Evolutionary conservation across 139 green algal species (phyloP), one percentile per base, ranked within the genome.

Genomic region (Coccomyxa sp.): DNA sequence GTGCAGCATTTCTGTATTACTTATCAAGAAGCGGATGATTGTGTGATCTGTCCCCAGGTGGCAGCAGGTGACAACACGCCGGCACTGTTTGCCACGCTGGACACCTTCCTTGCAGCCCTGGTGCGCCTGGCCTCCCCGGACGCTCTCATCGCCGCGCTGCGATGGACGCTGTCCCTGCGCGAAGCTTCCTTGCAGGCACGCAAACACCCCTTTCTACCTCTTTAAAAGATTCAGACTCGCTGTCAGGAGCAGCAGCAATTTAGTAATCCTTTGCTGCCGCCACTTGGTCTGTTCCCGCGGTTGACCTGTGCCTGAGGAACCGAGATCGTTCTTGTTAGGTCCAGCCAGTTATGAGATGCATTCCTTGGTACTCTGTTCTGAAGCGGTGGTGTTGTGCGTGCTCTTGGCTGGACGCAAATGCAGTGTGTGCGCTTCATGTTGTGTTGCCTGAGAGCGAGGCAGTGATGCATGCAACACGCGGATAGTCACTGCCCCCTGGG

Each of bases 141-240:
- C 0, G 79, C 80, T 13, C 81, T 86, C 45, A 28, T 83, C 4
- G 38, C 84, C 3, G 60, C 68, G 13, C n/a, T 79, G 13, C 80
- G 80, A 0, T 74, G 90, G 77, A 38, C 77, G 51, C 57, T 81
- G 18, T 60, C 85, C 12, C 83, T 90, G 60, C 79, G 84, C 59
- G 66, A 21, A 71, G 63, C 18, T 11, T 71, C 18, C 63, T 1
- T 25, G 63, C 63, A 71, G 63, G 63, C 63, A 4, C 63, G 18
- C 18, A 71, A 25, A 21, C 21, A 9, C 18, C 4, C 18, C 63
- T 71, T 25, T 25, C 63, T 71, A 14, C 9, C 63, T 11, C 63
- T 71, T 51, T 51, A 11, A 3, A 51, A 7, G 3, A 51, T 51
- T 51, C 3, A 51, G 38, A 7, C 38, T 51, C 38, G 3, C 38